phyloP scores from a whole-genome alignment of 352 stramenopile species.

The Globisporangium carolinianum region DNA sequence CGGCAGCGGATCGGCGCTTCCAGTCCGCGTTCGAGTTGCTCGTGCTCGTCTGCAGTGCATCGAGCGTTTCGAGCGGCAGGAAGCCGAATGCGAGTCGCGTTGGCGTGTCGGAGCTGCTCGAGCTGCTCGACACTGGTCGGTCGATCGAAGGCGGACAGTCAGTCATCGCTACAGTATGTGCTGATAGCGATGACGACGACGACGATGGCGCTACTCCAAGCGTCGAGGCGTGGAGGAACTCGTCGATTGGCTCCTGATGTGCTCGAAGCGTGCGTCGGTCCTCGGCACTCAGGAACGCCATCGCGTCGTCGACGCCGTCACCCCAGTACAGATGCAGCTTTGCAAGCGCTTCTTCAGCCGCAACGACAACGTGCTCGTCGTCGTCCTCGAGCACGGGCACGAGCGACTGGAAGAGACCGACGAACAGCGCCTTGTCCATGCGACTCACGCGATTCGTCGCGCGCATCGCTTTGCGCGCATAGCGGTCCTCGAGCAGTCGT shows the following conservation, averaged over 20 bases:
- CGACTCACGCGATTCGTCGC: conserved; percentile 11
- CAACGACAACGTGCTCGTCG: conserved; percentile 51
- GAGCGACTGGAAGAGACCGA: conserved; percentile 46
- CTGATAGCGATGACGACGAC: not conserved
- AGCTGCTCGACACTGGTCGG: conserved; percentile 1
- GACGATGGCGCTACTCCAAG: not conserved
- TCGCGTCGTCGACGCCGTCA: conserved; percentile 28
- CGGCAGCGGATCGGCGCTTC: conserved; percentile 52
- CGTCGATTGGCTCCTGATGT: conserved; percentile 41
- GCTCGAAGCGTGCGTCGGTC: conserved; percentile 44
- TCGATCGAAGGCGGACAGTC: not conserved
- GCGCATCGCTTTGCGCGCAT: conserved; percentile 14
- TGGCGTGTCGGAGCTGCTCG: not conserved
- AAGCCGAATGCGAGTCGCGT: conserved; percentile 35
- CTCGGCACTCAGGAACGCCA: conserved; percentile 54
- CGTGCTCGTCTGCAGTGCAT: conserved; percentile 19
- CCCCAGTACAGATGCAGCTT: conserved; percentile 63
- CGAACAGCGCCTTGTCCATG: conserved; percentile 45
- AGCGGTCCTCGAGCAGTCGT: conserved; percentile 50
- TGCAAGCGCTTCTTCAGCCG: conserved; percentile 51
- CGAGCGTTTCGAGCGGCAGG: conserved; percentile 30
- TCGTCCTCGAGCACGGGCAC: conserved; percentile 54
- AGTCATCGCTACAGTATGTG: not conserved
- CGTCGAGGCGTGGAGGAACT: conserved; percentile 30
- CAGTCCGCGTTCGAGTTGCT: conserved; percentile 69